Base-by-base conservation (phyloP, 768 basidiomycete genomes). In the Coprinellus micaceus region DNA sequence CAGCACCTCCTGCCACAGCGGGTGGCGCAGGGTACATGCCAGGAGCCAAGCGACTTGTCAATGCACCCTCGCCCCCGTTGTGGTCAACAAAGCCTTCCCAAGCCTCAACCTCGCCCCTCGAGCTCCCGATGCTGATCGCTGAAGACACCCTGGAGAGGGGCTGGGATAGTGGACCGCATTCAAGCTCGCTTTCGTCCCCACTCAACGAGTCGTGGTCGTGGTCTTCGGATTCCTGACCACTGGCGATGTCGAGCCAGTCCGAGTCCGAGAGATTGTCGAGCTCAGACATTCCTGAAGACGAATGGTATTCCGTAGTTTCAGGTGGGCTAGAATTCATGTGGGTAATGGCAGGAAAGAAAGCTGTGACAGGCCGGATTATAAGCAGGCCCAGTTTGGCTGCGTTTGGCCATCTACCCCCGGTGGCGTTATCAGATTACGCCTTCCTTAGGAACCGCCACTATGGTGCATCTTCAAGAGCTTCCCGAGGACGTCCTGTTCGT, bases 171-270 rank as follows among this genome's bases (percentile, higher is more conserved):
- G 69, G 67, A 67, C 84, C 84, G 68, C 72, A 83, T 26, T 44
- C 43, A 21, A 15, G n/a, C 5, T 47, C 46, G 46, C 46, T 47
- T 28, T 47, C 46, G 77, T 83, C n/a, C n/a, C n/a, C 83, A 61
- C 74, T 80, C 66, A 84, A 70, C 54, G 86, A 88, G 65, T 87
- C 86, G 68, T 82, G 83, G 71, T n/a, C n/a, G n/a, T n/a, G n/a
- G n/a, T n/a, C n/a, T n/a, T 85, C 87, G 33, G 86, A 88, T 53
- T 83, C 83, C 62, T 81, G 82, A 67, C 80, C 82, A 64, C 83
- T 85, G 28, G 86, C 74, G 61, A 91, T 79, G 64, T 91, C 89
- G 64, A 89, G 85, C 89, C 89, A 91, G 70, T 91, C 89, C 28
- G 86, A 89, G 74, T 91, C 89, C 37, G 88, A 91, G 59, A 82